Conservation (phyloP, 2,329 filamentous ascomycete species). For the Capronia americana region DNA sequence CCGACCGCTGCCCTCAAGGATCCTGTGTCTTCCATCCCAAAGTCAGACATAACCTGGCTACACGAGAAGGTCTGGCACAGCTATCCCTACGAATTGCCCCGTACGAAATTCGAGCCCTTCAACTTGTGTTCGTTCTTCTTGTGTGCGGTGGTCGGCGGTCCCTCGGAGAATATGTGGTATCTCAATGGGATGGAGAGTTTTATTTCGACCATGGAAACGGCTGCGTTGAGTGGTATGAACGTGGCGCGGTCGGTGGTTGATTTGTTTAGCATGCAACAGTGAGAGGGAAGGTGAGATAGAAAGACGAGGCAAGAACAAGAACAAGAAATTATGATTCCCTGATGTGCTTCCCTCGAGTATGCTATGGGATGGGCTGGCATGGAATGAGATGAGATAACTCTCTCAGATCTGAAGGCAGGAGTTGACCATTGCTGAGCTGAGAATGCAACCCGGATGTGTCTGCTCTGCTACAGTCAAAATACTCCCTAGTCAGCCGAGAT, state of each 20-base stretch:
- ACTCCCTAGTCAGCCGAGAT: no score
- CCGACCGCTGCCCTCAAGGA: conserved; percentile 29
- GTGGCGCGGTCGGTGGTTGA: conserved; percentile 63
- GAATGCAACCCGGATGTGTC: no score
- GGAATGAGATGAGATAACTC: background rate
- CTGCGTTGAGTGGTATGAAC: conserved; percentile 79
- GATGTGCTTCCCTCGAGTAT: background rate
- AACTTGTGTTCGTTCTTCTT: conserved; percentile 43
- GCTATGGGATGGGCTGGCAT: no score
- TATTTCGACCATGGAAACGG: conserved; percentile 98
- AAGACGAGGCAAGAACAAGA: background rate
- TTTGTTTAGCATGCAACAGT: background rate
- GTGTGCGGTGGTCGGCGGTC: background rate
- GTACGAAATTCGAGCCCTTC: conserved; percentile 85
- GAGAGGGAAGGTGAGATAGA: background rate
- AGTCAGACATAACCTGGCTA: conserved; percentile 72
- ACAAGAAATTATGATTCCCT: no score
- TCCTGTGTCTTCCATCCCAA: conserved; percentile 40
- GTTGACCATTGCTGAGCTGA: background rate
- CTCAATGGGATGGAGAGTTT: conserved; percentile 82
- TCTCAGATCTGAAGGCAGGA: background rate
- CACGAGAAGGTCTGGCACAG: conserved; percentile 78
- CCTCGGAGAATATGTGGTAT: conserved; percentile 47
- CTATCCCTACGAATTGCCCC: conserved; percentile 84
- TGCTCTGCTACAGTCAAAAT: no score